phyloP scores from a whole-genome alignment of 805 yeast genomes.

The Yamadazyma insecticola region DNA sequence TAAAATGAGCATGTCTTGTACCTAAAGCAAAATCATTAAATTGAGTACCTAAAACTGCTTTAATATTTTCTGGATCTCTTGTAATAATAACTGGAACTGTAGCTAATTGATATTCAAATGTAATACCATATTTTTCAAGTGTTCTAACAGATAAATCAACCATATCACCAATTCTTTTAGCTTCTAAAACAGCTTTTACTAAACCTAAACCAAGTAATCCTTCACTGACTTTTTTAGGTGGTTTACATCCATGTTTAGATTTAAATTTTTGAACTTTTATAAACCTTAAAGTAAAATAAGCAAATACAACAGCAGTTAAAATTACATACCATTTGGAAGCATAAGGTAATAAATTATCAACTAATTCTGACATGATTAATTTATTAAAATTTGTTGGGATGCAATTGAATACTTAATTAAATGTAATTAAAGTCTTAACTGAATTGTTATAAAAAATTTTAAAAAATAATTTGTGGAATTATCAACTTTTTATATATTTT shows the following conservation, averaged over 20 bases:
- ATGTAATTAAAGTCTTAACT: no score
- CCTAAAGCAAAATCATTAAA: slow-evolving; percentile 33
- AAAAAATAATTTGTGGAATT: no score
- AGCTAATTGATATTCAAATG: slow-evolving; percentile 12
- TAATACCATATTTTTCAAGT: slow-evolving; percentile 7
- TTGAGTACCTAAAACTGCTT: slow-evolving; percentile 35
- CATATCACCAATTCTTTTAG: slow-evolving; percentile 18
- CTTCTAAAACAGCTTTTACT: slow-evolving; percentile 9
- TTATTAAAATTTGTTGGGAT: no score
- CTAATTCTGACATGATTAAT: no score
- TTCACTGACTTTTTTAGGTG: slow-evolving; percentile 6
- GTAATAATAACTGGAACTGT: slow-evolving; percentile 23
- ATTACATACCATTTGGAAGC: no score
- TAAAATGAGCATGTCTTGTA: slow-evolving; percentile 25
- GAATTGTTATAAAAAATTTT: no score
- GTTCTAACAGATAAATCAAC: slow-evolving; percentile 16
- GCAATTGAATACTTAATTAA: no score
- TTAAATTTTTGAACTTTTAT: slow-evolving; percentile 7
- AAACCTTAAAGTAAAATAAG: neutral
- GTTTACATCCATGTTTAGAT: slow-evolving; percentile 15
- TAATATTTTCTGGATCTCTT: slow-evolving; percentile 32
- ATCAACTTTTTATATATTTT: no score
- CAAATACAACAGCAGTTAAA: no score
- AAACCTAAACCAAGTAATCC: slow-evolving; percentile 6
- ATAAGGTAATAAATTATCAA: no score